Evolutionary conservation across 1,284 basidiomycete species (phyloP).

Genomic region (Malassezia obtusa): DNA sequence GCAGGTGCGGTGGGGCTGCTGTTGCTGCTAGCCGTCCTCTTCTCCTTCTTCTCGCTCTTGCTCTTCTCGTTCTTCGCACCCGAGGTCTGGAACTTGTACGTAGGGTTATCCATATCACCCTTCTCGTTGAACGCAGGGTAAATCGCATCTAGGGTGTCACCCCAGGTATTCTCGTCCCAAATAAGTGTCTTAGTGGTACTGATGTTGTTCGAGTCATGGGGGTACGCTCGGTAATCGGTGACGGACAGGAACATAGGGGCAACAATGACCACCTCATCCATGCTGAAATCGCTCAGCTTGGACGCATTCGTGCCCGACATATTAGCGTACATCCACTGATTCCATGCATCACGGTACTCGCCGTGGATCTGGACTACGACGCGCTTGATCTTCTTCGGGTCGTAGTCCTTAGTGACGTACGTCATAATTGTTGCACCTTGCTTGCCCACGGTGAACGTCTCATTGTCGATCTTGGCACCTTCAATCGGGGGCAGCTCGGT

Average conservation of each 20-base stretch:
- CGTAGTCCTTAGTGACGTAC: slow-evolving; percentile 27
- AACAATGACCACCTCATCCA: slow-evolving; percentile 34
- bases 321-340: slow-evolving; percentile 37
- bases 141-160: slow-evolving; percentile 22
- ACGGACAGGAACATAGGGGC: slow-evolving; percentile 35
- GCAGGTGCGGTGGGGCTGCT: background rate
- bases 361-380: slow-evolving; percentile 40
- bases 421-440: slow-evolving; percentile 21
- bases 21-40: background rate
- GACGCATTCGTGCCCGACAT: slow-evolving; percentile 19
- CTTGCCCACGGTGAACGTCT: slow-evolving; percentile 23
- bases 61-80: background rate
- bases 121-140: slow-evolving; percentile 18
- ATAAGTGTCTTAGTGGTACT: slow-evolving; percentile 12
- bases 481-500: slow-evolving; percentile 19
- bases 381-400: slow-evolving; percentile 28
- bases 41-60: background rate
- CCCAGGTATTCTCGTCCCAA: slow-evolving; percentile 28
- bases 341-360: slow-evolving; percentile 37
- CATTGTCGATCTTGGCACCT: slow-evolving; percentile 32
- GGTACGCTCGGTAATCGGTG: slow-evolving; percentile 28
- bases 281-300: slow-evolving; percentile 17
- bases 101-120: slow-evolving; percentile 7
- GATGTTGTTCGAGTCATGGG: slow-evolving; percentile 6
- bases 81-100: background rate